Evolutionary conservation across 345 rosid species (phyloP).

Genomic region (Dimocarpus longan): DNA sequence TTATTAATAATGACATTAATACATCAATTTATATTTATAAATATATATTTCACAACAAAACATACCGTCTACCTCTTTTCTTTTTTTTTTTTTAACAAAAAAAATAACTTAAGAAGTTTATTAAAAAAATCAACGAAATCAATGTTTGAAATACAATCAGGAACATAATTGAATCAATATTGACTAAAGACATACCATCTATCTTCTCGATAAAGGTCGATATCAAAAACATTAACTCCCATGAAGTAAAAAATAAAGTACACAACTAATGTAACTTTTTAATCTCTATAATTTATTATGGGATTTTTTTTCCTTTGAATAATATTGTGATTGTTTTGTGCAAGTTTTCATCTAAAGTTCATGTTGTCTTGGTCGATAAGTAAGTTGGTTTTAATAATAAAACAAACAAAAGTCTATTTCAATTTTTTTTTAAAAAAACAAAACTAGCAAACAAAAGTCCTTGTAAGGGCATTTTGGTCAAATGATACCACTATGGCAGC

Average conservation of each 20-base stretch:
- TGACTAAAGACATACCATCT: too few relatives aligned
- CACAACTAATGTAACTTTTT: not conserved
- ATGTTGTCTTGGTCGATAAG: not conserved
- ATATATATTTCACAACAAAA: not conserved
- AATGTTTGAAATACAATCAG: too few relatives aligned
- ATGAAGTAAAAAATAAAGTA: not conserved
- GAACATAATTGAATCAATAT: too few relatives aligned
- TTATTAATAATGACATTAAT: too few relatives aligned
- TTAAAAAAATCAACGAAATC: too few relatives aligned
- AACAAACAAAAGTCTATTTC: not conserved
- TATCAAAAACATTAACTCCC: not conserved
- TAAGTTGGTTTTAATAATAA: not conserved
- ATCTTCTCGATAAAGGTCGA: not conserved
- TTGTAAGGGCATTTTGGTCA: constrained; percentile 13
- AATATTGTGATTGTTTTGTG: not conserved
- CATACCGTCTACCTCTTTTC: too few relatives aligned
- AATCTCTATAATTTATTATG: not conserved
- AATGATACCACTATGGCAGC: not conserved
- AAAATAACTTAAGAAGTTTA: too few relatives aligned
- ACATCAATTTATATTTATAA: too few relatives aligned
- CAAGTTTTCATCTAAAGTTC: not conserved
- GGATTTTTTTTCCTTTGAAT: too few relatives aligned
- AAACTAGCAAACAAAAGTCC: not conserved
- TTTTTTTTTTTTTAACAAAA: too few relatives aligned
- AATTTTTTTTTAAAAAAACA: not conserved